Percentiles rank a stretch among this genome's conserved stretches.
phyloP scores from a whole-genome alignment of 1,139 yeast species.

The Blastobotrys illinoisensis region DNA sequence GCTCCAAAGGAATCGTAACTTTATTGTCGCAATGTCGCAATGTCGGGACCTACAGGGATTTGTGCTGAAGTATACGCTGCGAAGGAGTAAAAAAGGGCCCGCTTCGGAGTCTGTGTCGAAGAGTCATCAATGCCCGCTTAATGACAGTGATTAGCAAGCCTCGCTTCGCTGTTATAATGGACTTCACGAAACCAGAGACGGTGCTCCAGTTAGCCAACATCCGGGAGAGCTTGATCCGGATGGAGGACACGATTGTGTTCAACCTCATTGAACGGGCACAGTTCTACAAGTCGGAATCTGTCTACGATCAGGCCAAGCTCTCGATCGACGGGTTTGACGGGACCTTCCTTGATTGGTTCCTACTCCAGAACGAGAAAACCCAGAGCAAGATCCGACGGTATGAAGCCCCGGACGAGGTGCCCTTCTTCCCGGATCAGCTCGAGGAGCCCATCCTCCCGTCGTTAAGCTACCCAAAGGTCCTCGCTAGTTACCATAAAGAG shows the following conservation, averaged over 20 bases:
- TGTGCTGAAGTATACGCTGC: not conserved
- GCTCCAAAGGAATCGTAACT: not conserved
- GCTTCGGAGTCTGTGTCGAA: not conserved
- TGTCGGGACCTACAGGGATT: not conserved
- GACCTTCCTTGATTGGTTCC: conserved; percentile 81
- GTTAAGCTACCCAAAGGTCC: conserved; percentile 67
- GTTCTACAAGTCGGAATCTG: conserved; percentile 69
- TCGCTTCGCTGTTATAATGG: conserved; percentile 45
- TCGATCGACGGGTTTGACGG: conserved; percentile 67
- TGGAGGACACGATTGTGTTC: conserved; percentile 96
- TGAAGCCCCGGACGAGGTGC: conserved; percentile 93
- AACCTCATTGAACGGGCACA: conserved; percentile 90
- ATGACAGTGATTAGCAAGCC: not conserved
- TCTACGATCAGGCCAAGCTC: conserved; percentile 57
- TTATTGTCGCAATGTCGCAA: not conserved
- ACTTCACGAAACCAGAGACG: conserved; percentile 76
- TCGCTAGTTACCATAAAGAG: conserved; percentile 69
- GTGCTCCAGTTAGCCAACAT: conserved; percentile 78
- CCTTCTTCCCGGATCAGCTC: conserved; percentile 73
- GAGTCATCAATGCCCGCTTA: not conserved
- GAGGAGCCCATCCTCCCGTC: conserved; percentile 70
- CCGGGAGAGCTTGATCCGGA: conserved; percentile 75
- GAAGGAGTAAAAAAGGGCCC: not conserved
- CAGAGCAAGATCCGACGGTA: conserved; percentile 82
- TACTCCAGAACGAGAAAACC: conserved; percentile 66